Percentiles rank a stretch among this genome's conserved stretches.
These are phyloP conservation scores for Peronosclerospora sorghi DNA, from an alignment of 352 stramenopile genomes.

Conservation along the genomic window DNA sequence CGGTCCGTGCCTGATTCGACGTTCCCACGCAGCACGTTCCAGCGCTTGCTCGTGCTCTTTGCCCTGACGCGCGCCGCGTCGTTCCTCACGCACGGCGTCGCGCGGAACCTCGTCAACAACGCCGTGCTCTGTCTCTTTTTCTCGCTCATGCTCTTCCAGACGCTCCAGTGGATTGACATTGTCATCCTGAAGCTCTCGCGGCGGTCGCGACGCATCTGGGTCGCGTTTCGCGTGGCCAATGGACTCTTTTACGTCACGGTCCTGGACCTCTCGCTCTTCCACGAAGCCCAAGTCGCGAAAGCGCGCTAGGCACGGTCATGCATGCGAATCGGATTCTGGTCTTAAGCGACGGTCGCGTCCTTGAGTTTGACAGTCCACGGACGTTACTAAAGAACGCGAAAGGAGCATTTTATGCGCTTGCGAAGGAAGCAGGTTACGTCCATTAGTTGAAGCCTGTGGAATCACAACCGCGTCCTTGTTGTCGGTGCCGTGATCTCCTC, in stretches of 20 bases:
- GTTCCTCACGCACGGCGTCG: constrained; percentile 23
- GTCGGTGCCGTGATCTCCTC: no score
- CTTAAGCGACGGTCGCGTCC: constrained; percentile 69
- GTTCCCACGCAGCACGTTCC: constrained; percentile 51
- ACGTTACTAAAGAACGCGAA: constrained; percentile 3
- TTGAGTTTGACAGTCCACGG: constrained; percentile 75
- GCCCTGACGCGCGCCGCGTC: constrained; percentile 44
- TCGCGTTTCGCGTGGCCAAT: constrained; percentile 58
- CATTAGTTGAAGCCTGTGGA: no score
- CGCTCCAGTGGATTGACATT: constrained; percentile 82
- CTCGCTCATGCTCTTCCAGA: constrained; percentile 78
- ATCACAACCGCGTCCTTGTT: no score
- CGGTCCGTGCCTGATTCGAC: constrained; percentile 11
- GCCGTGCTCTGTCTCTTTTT: constrained; percentile 74
- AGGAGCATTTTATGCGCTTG: constrained; percentile 13
- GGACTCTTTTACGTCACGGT: constrained; percentile 63
- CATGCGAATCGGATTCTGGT: constrained; percentile 64
- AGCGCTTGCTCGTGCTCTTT: constrained; percentile 58
- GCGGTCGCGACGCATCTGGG: constrained; percentile 67
- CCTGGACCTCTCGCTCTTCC: constrained; percentile 42
- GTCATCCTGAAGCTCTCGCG: constrained; percentile 66
- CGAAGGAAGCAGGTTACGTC: constrained; percentile 15
- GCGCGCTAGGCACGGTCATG: constrained; percentile 32
- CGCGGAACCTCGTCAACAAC: constrained; percentile 56
- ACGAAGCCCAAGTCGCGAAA: constrained; percentile 22